Evolutionary conservation across 1,139 yeast species (phyloP).

Genomic region (Zygoascus hellenicus): DNA sequence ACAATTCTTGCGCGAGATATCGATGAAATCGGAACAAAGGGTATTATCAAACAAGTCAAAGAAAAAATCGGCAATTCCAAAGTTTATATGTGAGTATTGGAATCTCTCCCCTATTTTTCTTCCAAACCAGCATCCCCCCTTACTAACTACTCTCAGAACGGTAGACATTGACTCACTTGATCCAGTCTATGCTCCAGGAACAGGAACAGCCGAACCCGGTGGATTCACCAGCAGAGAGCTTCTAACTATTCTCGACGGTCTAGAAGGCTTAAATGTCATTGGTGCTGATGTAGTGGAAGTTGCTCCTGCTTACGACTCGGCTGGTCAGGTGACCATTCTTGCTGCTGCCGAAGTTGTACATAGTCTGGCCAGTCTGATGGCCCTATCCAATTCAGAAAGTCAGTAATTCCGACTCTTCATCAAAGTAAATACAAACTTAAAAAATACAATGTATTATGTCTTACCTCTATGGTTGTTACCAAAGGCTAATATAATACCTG

Average conservation of each 20-base stretch:
- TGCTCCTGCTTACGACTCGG: constrained; percentile 58
- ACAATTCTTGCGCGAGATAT: constrained; percentile 65
- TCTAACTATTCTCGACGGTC: constrained; percentile 51
- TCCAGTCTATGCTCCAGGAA: constrained; percentile 77
- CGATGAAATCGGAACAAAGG: constrained; percentile 41
- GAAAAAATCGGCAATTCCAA: constrained; percentile 52
- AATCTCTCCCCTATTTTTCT: background rate
- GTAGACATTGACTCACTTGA: constrained; percentile 76
- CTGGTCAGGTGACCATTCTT: constrained; percentile 63
- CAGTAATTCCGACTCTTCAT: no score
- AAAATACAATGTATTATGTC: no score
- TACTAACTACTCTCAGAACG: constrained; percentile 29
- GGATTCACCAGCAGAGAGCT: constrained; percentile 74
- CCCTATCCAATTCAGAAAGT: background rate
- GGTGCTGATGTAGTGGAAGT: constrained; percentile 82
- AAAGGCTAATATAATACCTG: no score
- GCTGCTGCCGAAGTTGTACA: constrained; percentile 69
- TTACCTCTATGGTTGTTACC: no score
- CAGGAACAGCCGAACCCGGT: constrained; percentile 81
- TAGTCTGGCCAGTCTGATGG: constrained; percentile 23
- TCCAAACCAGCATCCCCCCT: background rate
- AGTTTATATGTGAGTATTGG: constrained; percentile 43
- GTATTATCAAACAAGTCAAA: constrained; percentile 53
- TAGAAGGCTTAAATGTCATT: constrained; percentile 55
- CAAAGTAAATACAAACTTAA: no score